Evolutionary conservation across 2,329 filamentous ascomycete genomes (phyloP), one percentile per base, ranked within the genome.

Genomic region (Cladosporium oxysporum): DNA sequence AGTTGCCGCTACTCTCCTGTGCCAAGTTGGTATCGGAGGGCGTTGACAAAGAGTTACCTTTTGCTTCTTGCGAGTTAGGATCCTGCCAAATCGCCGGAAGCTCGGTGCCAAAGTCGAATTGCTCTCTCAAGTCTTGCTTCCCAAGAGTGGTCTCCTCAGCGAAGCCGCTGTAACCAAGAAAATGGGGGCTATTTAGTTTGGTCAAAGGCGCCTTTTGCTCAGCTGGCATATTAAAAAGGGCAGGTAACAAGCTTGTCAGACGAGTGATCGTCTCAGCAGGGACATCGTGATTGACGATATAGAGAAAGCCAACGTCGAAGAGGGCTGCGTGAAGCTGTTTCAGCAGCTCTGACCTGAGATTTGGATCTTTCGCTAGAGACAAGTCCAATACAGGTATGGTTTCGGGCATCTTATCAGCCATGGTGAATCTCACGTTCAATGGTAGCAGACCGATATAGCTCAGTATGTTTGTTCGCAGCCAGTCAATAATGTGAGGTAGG

Each of bases 91-190:
- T 77, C 0, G 75, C 77, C 0, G 75, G 65, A 33, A 87, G 74
- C 68, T 88, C 85, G 0, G 84, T 88, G 16, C 84, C 85, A 71
- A 86, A 84, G 71, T 88, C 86, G 58, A 87, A 84, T 69, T 88
- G 86, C 72, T 89, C 86, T 21, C 86, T 76, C 21, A 79, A 75
- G 71, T 89, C 86, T 16, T 75, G 70, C 61, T 76, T 75, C 0
- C 85, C 84, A 0, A 83, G 82, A 1, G 87, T 89, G 0, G 77
- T 84, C 72, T 88, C 87, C 28, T 82, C 78, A 0, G 85, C 86
- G 21, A 81, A 80, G 0, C 78, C 81, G 67, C 83, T 86, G 71
- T 88, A 88, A 0, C 87, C 87, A 2, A 89, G 76, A 65, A 89
- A 87, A 71, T 88, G 86, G 11, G 86, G 85, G 1, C 84, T 88